Evolutionary conservation across 345 rosid species (phyloP).

Genomic region (Rhodamnia rubescens): DNA sequence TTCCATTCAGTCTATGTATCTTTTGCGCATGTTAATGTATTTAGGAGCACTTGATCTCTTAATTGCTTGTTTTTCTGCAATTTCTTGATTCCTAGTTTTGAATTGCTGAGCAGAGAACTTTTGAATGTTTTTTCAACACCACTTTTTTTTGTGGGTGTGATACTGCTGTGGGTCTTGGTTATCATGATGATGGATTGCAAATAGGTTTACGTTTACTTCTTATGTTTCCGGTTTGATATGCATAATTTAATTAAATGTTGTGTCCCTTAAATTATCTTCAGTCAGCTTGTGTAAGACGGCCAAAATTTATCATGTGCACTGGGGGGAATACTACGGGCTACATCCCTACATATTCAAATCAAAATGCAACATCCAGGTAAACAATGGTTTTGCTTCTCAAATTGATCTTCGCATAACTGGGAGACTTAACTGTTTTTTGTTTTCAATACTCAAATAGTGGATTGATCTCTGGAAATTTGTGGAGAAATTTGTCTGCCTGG

Average conservation of each 20-base stretch:
- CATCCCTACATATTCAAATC: slow-evolving; percentile 60
- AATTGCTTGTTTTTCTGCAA: background rate
- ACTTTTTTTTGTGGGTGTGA: background rate
- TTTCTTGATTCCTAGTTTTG: background rate
- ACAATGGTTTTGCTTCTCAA: background rate
- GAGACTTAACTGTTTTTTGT: background rate
- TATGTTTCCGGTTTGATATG: background rate
- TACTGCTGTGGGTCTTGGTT: background rate
- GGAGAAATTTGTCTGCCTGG: slow-evolving; percentile 87
- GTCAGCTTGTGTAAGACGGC: slow-evolving; percentile 73
- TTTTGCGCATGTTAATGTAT: background rate
- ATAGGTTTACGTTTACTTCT: background rate
- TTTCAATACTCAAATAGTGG: slow-evolving; percentile 35
- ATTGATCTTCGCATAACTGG: background rate
- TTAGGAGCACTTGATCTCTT: background rate
- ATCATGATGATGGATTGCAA: background rate
- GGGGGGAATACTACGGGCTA: slow-evolving; percentile 64
- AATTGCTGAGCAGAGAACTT: background rate
- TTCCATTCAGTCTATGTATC: background rate
- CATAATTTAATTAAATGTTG: background rate
- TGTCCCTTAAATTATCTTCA: slow-evolving; percentile 13
- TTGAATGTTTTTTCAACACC: background rate
- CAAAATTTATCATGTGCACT: slow-evolving; percentile 82
- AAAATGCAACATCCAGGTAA: slow-evolving; percentile 57
- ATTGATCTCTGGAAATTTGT: slow-evolving; percentile 61